Conservation (phyloP, 164 flowering plant genomes). For the Hamamelis virginiana region DNA sequence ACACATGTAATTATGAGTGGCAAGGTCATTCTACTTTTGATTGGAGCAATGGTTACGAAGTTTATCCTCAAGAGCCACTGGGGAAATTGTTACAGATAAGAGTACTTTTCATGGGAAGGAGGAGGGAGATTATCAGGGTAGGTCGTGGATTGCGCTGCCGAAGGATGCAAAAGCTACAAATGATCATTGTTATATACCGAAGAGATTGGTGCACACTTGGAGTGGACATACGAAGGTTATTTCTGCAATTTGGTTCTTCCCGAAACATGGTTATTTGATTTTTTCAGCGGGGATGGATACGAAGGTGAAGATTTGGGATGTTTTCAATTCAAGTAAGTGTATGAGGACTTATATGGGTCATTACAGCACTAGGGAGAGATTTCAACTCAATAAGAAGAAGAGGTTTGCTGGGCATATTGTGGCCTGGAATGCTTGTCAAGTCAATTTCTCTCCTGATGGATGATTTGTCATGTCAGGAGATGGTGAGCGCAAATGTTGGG, state of each 20-base stretch:
- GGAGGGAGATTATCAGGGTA: constrained; percentile 93
- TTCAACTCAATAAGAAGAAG: constrained; percentile 95
- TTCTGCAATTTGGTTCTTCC: constrained; percentile 93
- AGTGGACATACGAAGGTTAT: constrained; percentile 98
- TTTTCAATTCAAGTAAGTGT: constrained; percentile 85
- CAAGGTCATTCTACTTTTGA: too few relatives aligned
- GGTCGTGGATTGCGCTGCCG: constrained; percentile 96
- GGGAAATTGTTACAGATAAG: constrained; percentile 60
- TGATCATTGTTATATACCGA: constrained; percentile 93
- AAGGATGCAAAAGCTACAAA: constrained; percentile 86
- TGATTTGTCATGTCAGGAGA: constrained; percentile 97
- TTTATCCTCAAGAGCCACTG: too few relatives aligned
- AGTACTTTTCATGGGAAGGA: constrained; percentile 96
- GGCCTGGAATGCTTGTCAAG: constrained; percentile 99
- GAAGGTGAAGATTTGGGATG: constrained; percentile 99
- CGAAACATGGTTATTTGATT: constrained; percentile 83
- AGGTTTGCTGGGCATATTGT: constrained; percentile 94
- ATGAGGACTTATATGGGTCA: constrained; percentile 99
- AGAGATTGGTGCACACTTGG: constrained; percentile 91
- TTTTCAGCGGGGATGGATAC: constrained; percentile 96
- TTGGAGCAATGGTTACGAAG: too few relatives aligned
- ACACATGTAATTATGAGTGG: too few relatives aligned
- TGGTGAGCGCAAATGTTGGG: constrained; percentile 97
- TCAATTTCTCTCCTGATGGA: constrained; percentile 98
- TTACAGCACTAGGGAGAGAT: too few relatives aligned